Evolutionary conservation across 768 basidiomycete species (phyloP), one percentile per base, ranked within the genome.

Genomic region (Lentinula guzmanii): DNA sequence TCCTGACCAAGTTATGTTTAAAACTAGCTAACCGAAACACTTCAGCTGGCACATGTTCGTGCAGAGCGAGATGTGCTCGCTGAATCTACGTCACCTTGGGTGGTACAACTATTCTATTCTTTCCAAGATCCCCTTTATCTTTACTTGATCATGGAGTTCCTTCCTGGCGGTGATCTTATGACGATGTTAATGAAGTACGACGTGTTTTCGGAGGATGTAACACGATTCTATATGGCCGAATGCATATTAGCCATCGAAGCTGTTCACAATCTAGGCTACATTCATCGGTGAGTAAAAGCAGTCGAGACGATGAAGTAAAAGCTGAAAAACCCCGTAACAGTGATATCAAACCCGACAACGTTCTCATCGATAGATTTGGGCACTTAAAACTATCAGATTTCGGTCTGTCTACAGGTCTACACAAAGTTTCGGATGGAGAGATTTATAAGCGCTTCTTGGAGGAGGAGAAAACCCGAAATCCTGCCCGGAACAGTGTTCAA

Each of bases 181-280:
- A 98, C 97, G 11, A 99, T 98, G 96, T 79, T 99, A 67, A 99
- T 99, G 89, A 98, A 98, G 75, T 98, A 99, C 75, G 96, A 98
- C 73, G 91, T 96, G 7, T 98, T 98, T 77, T 93, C 93, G 6
- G 97, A 98, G 74, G 96, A 98, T 70, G 96, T 98, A 41, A 95
- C 94, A 34, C 88, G 96, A 62, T 98, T 99, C 76, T 99, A 99
- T 74, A 97, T 99, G 86, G 96, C 96, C 28, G 96, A 99, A 74
- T 97, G 95, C 71, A 93, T 98, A 63, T 82, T 98, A 31, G 96
- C 96, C 18, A 97, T 99, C 62, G 95, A 99, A 72, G 97, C 95
- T 2, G 95, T 99, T 1, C 96, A 99, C 74, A 91, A 92, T 66
- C 84, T 98, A n/a, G 96, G 97, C 9, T 98, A 98, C 73, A 98